Evolutionary conservation across 139 green algal genomes (phyloP), one percentile per base, ranked within the genome.

Genomic region (Auxenochlorella pyrenoidosa): DNA sequence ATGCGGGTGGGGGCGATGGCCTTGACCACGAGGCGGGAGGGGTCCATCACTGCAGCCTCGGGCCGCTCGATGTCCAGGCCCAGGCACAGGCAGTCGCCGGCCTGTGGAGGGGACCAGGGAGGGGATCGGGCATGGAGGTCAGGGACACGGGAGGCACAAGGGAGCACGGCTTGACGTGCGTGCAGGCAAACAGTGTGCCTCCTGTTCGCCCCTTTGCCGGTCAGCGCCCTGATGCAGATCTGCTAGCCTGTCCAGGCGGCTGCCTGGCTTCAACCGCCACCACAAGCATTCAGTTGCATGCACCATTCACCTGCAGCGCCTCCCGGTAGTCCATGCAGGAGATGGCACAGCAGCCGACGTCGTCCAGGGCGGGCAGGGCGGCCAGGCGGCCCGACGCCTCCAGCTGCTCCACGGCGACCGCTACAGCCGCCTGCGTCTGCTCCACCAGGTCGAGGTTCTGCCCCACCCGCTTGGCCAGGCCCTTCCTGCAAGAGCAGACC

Each of bases 1-100:
- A 75, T 75, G 68, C 68, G 68, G 68, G 68, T 75, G 68, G 68
- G 68, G 18, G 32, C 21, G 68, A 75, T 75, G n/a, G 68, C 68
- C 16, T 75, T 75, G 68, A 75, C 43, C 13, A 75, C 68, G 32
- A 75, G 68, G 68, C 68, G 68, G 68, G 68, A 75, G 68, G 68
- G 68, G n/a, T 75, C 68, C n/a, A 41, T 41, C 13, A 75, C 34
- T 0, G 68, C 68, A 10, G 68, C 68, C 68, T 75, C 68, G 0
- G 68, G 68, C 12, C 68, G 68, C 68, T 75, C 68, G 3, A 75
- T 41, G n/a, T 75, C n/a, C 68, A 75, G 68, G 12, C 68, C 68
- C 68, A 75, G 68, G 68, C 68, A 75, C 32, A 75, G 32, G 68
- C 68, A 75, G n/a, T 75, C 68, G n/a, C 68, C 68, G 5, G n/a